Conservation (phyloP, 208 protist species). For the Kentomonas sorsogonicus region DNA sequence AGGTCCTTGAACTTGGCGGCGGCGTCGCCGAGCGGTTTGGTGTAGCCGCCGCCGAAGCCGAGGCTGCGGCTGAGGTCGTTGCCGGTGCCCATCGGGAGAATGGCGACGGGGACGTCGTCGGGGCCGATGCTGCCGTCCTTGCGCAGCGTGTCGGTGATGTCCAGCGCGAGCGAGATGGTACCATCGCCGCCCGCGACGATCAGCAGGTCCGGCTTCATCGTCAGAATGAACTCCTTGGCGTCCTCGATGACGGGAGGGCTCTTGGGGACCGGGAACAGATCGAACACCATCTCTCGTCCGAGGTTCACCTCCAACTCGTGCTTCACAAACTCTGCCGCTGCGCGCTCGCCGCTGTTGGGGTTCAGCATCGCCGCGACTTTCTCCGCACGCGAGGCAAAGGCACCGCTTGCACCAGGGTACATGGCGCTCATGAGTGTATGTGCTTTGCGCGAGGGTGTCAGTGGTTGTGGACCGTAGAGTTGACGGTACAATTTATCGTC, state of each 20-base stretch:
- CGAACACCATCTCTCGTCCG: conserved; percentile 37
- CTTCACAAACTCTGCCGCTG: conserved; percentile 35
- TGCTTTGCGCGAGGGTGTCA: too few relatives aligned
- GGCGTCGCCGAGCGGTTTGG: conserved; percentile 27
- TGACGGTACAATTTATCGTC: too few relatives aligned
- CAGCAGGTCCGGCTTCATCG: conserved; percentile 26
- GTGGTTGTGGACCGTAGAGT: too few relatives aligned
- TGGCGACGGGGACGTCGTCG: conserved; percentile 18
- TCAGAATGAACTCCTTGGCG: conserved; percentile 34
- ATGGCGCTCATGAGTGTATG: too few relatives aligned
- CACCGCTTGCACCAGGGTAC: too few relatives aligned
- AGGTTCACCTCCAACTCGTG: conserved; percentile 30
- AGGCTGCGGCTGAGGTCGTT: conserved; percentile 64
- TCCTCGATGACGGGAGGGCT: conserved; percentile 31
- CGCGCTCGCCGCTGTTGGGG: conserved; percentile 41
- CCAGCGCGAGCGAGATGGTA: conserved; percentile 46
- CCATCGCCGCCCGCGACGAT: conserved; percentile 63
- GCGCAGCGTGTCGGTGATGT: conserved; percentile 40
- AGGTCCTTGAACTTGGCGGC: conserved; percentile 30
- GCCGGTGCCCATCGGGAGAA: conserved; percentile 66
- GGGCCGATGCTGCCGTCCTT: conserved; percentile 19
- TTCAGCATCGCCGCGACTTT: conserved; percentile 22
- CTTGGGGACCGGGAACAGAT: conserved; percentile 34
- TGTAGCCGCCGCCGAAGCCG: conserved; percentile 60
- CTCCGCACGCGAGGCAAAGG: background rate